These are phyloP conservation scores for Chionographis japonica DNA, from an alignment of 106 monocot species.

Conservation along the genomic window DNA sequence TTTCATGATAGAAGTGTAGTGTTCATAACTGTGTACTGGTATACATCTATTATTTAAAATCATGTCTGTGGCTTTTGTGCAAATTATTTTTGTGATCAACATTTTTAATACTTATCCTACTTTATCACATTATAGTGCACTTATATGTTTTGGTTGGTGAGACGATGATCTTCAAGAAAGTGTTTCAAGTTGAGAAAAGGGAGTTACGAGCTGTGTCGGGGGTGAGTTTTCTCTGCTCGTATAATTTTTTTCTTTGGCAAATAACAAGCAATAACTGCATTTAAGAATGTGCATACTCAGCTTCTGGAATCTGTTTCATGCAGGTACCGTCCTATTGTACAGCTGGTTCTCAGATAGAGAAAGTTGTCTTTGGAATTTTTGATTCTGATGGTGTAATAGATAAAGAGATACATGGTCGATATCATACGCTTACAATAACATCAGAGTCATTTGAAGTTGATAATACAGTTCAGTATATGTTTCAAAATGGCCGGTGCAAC, in stretches of 20 bases:
- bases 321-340: conserved; percentile 18
- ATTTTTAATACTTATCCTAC: too few species aligned
- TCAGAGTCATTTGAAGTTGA: conserved; percentile 1
- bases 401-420: conserved; percentile 18
- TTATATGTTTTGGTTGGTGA: neutral
- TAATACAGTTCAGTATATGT: conserved; percentile 22
- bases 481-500: conserved; percentile 20
- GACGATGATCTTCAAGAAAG: conserved; percentile 13
- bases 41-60: too few species aligned
- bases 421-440: conserved; percentile 23
- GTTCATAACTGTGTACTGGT: too few species aligned
- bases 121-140: neutral
- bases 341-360: conserved; percentile 13
- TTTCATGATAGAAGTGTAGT: too few species aligned
- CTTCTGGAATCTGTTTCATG: neutral
- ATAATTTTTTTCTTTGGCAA: neutral
- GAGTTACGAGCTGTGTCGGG: conserved; percentile 22
- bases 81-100: too few species aligned
- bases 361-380: conserved; percentile 24
- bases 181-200: conserved; percentile 12
- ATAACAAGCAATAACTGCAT: too few species aligned
- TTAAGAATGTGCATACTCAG: neutral
- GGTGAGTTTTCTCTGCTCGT: conserved; percentile 3
- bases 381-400: conserved; percentile 32
- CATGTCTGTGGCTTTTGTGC: too few species aligned